Percentiles rank a stretch among this genome's conserved stretches.
phyloP scores from a whole-genome alignment of 2,329 filamentous ascomycete genomes.

The Lachnellula subtilissima region DNA sequence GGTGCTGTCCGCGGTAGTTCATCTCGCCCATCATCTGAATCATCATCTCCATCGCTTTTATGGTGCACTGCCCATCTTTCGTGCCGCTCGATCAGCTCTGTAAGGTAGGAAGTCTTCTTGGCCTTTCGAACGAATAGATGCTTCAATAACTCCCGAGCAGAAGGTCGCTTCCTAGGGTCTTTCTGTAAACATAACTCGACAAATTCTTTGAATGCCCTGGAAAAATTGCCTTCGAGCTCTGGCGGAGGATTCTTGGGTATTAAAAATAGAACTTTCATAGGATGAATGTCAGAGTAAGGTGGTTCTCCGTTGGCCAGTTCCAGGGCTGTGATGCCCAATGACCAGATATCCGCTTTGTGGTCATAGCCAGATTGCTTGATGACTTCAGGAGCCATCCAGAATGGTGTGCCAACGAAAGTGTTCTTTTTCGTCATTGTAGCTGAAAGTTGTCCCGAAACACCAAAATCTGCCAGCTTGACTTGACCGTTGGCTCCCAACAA shows the following conservation, averaged over 20 bases:
- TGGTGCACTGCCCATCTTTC: conserved; percentile 81
- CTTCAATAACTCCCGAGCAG: conserved; percentile 78
- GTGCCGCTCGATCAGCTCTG: conserved; percentile 88
- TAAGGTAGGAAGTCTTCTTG: conserved; percentile 94
- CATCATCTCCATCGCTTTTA: conserved; percentile 62
- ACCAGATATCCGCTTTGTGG: conserved; percentile 98
- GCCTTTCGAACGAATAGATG: conserved; percentile 87
- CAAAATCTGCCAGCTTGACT: conserved; percentile 96
- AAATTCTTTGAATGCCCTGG: conserved; percentile 79
- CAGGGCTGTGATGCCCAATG: conserved; percentile 86
- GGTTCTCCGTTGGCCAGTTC: conserved; percentile 90
- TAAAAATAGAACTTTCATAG: conserved; percentile 96
- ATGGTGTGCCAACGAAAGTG: conserved; percentile 95
- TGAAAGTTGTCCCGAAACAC: conserved; percentile 90
- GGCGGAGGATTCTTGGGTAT: conserved; percentile 94
- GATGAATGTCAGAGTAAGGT: conserved; percentile 92
- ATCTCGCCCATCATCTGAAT: conserved; percentile 50
- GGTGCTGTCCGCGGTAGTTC: conserved; percentile 41
- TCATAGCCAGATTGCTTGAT: conserved; percentile 98
- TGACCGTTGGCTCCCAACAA: conserved; percentile 85
- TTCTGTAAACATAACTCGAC: conserved; percentile 79
- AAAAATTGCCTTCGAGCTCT: conserved; percentile 73
- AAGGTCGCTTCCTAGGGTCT: conserved; percentile 83
- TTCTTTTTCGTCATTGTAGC: conserved; percentile 99
- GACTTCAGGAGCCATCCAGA: conserved; percentile 99